A percentile compares a stretch with the other conserved stretches of the same genome.
phyloP scores from a whole-genome alignment of 139 green algal species.

The Coelastrella sp. region DNA sequence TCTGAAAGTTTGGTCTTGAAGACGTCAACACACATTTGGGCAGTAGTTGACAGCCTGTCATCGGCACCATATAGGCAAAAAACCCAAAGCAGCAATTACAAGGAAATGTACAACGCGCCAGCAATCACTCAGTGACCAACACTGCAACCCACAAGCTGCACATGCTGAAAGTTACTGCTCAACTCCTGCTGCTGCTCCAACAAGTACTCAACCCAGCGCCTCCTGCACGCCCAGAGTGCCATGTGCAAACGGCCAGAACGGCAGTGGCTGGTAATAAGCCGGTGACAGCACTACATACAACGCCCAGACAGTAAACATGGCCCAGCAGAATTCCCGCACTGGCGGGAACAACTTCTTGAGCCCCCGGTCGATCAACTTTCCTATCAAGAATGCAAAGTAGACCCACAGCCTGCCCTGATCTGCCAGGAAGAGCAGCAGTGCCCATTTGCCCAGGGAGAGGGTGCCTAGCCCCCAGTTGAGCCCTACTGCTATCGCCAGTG shows the following conservation, averaged over 20 bases:
- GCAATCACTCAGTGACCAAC: too few relatives aligned
- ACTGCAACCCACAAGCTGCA: neutral
- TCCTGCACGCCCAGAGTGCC: constrained; percentile 24
- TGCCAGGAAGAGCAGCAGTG: constrained; percentile 45
- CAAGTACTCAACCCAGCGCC: neutral
- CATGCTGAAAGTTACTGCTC: neutral
- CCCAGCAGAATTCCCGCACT: constrained; percentile 51
- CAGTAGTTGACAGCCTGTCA: too few relatives aligned
- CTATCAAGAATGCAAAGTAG: constrained; percentile 55
- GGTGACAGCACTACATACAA: constrained; percentile 40
- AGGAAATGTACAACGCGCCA: too few relatives aligned
- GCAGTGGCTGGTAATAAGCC: constrained; percentile 30
- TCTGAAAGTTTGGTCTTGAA: too few relatives aligned
- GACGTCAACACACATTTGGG: too few relatives aligned
- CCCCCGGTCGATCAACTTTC: constrained; percentile 43
- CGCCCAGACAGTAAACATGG: constrained; percentile 34
- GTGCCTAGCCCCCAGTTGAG: constrained; percentile 56
- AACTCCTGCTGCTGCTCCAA: neutral
- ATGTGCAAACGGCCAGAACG: constrained; percentile 42
- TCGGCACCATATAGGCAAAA: too few relatives aligned
- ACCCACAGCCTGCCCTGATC: constrained; percentile 48
- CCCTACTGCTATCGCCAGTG: constrained; percentile 42
- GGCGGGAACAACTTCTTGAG: constrained; percentile 38
- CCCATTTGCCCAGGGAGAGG: constrained; percentile 51
- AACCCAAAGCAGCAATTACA: too few relatives aligned